Evolutionary conservation across 1,284 basidiomycete species (phyloP), one percentile per base, ranked within the genome.

Genomic region (Melampsora larici-populina): DNA sequence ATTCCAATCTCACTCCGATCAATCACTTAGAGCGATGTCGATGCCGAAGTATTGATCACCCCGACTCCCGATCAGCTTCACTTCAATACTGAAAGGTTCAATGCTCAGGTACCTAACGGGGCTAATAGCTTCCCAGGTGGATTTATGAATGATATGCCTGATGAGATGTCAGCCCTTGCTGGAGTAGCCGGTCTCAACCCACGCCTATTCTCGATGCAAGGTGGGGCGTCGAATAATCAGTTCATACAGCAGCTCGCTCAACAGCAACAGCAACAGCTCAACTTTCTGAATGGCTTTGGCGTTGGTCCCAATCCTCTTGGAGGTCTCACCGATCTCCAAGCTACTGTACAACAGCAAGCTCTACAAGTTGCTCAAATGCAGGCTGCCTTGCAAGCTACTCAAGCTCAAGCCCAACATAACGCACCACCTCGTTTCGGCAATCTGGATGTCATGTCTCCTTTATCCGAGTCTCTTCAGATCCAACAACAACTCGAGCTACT

Each of bases 401-500:
- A 60, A 64, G 21, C 43, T 26, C 62, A 58, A 70, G 15, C 62
- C 76, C 69, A 13, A 63, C 49, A 72, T 55, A 40, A 48, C 15
- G 48, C 11, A 36, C 66, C 40, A 1, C 58, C 69, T 29, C 8
- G 74, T 15, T 79, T 70, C 29, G 62, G 62, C 43, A 77, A 70
- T 48, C 29, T 78, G 24, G 76, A 78, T 49, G 51, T 67, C 48
- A 63, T 78, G 43, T 78, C 76, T 40, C 79, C 82, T 48, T 79
- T 82, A 66, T 81, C 84, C 24, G 84, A 85, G 81, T 84, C 85
- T 71, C 79, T 84, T n/a, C 84, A 82, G 26, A 81, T 86, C 73
- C 85, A 85, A 80, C 85, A 84, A 76, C 85, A 86, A 80, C 83
- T 86, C 71, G 85, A 84, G 79, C 81, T 81, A 68, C 82, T 86